Base-by-base conservation (phyloP, 1,284 basidiomycete species). In the Cronartium ribicola region DNA sequence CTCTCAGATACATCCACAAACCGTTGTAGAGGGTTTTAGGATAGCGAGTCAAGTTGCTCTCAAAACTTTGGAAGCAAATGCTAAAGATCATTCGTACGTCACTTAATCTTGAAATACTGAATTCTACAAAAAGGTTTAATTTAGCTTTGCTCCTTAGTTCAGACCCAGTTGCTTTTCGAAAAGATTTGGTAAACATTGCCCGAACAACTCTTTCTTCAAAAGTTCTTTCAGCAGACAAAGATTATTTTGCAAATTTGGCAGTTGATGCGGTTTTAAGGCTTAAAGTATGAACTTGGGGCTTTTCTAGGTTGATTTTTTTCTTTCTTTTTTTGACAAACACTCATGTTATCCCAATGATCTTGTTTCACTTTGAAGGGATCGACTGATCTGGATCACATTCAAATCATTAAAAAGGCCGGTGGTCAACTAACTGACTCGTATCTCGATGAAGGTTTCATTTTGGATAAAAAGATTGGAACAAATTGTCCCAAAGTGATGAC, bases 371-470 rank as follows among this genome's bases (percentile, higher is more conserved):
- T 44, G 13, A 77, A 92, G 89, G 94, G 94, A 39, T 95, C 92
- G 46, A 95, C 92, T 72, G 91, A 98, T 84, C 85, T 99, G 37
- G 96, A 99, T 79, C 94, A 98, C 82, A 98, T 99, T 78, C 96
- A 99, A 83, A 91, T 98, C 83, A 99, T 98, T 85, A 99, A 99
- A 86, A 98, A 98, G 84, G 91, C 92, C 46, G 96, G 96, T 75
- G 96, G 96, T 76, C 98, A 98, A 84, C 87, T 99, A 77, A 96
- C 94, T 6, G 95, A 98, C 80, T 96, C 92, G 17, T 99, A 98
- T 84, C 88, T 99, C 62, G 94, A 97, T 80, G 95, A 98, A 84
- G 94, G 95, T 40, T 99, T 98, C 84, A 98, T 99, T 80, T 88
- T 99, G 63, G 93, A 98, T 83, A 99, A 99, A 84, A 87, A 88